Base-by-base conservation (phyloP, 2,329 filamentous ascomycete genomes). In the Talaromyces sp. region DNA sequence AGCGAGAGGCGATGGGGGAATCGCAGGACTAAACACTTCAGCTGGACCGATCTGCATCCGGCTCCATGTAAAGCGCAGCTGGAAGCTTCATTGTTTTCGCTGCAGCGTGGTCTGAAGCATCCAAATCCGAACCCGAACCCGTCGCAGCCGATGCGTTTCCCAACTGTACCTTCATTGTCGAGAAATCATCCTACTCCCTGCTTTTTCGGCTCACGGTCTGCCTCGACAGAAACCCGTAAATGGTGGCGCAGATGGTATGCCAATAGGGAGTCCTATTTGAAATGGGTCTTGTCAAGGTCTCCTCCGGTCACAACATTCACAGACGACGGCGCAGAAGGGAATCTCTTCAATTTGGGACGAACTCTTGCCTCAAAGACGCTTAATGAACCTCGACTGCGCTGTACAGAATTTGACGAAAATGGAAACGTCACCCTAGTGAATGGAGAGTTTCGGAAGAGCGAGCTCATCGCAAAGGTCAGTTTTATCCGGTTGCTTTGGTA, bases 361-460 rank as follows among this genome's bases (percentile, higher is more conserved):
- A 85, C 88, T 51, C 81, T 91, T 69, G 83, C 86, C 56, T 83
- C 86, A 53, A 95, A 93, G 75, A 89, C 90, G 2, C 87, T 89
- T 27, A 88, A 93, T 60, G 92, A 97, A 74, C 85, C 93, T 31
- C 88, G 91, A 62, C 80, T 99, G 66, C 85, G 95, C 58, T 99
- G 95, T 72, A 99, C 95, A 0, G 95, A 99, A 75, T 90, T 98
- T 62, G 92, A 98, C 69, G 91, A 93, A 73, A 86, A 90, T 70
- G 95, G 95, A 46, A 89, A 96, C 68, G 92, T 97, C 27, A 96
- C 93, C 21, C 81, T 98, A 61, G 89, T 96, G 21, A 96, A 96
- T 71, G 91, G 92, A 62, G 95, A 98, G 75, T 98, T 97, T 77
- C 96, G 95, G 78, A 99, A 99, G 82, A 95, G 87, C 69, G 95